Evolutionary conservation across 1,139 yeast species (phyloP).

Genomic region (Candida neerlandica): DNA sequence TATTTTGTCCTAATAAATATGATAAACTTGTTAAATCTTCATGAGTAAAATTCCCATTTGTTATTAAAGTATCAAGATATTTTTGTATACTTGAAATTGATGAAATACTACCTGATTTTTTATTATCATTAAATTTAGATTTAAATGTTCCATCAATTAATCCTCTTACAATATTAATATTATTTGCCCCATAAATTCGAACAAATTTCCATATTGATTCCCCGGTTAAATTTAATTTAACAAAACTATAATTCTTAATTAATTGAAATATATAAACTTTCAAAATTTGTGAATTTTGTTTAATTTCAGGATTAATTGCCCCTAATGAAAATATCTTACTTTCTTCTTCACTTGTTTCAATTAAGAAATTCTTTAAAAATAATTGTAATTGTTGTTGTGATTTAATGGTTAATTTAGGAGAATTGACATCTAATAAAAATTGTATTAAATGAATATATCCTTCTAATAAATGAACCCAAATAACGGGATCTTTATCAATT

Average conservation of each 20-base stretch:
- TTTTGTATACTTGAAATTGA: constrained; percentile 47
- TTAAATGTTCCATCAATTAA: constrained; percentile 57
- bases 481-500: constrained; percentile 79
- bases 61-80: constrained; percentile 44
- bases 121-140: constrained; percentile 50
- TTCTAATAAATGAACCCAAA: constrained; percentile 73
- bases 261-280: constrained; percentile 55
- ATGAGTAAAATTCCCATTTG: constrained; percentile 44
- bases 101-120: constrained; percentile 53
- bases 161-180: constrained; percentile 50
- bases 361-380: constrained; percentile 57
- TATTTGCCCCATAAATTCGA: constrained; percentile 51
- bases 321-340: constrained; percentile 67
- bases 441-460: constrained; percentile 57
- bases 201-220: constrained; percentile 66
- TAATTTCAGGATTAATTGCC: constrained; percentile 67
- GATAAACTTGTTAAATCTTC: constrained; percentile 49
- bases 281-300: constrained; percentile 49
- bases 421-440: constrained; percentile 40
- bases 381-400: constrained; percentile 60
- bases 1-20: constrained; percentile 45
- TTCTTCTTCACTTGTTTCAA: constrained; percentile 62
- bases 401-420: constrained; percentile 44
- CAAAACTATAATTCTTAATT: constrained; percentile 54
- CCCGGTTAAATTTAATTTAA: constrained; percentile 58